These are phyloP conservation scores for Leishmania major DNA, from an alignment of 208 protist genomes.

Conservation along the genomic window DNA sequence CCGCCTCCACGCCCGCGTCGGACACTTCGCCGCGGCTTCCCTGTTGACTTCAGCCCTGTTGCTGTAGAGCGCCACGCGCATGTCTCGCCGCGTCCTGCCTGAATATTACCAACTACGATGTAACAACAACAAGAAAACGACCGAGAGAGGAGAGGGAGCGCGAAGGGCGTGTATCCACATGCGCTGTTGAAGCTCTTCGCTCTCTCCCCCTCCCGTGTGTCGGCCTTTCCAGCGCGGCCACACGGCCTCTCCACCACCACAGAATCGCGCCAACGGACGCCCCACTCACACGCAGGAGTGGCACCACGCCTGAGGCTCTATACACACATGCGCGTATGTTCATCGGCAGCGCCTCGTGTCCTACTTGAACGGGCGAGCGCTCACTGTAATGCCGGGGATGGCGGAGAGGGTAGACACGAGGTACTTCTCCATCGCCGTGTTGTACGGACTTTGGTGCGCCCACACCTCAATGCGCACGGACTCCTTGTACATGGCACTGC, in stretches of 20 bases:
- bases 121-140: not conserved
- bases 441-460: slow-evolving; percentile 44
- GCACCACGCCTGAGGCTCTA: not conserved
- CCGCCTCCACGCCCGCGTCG: not conserved
- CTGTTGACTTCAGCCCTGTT: not conserved
- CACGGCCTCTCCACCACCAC: not conserved
- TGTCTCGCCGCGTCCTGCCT: not conserved
- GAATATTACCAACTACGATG: not conserved
- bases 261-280: no score
- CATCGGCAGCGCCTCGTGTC: not conserved
- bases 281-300: no score
- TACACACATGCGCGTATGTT: not conserved
- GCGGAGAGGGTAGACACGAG: slow-evolving; percentile 49
- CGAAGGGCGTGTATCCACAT: not conserved
- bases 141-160: not conserved
- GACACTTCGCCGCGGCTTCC: not conserved
- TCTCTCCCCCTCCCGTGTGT: not conserved
- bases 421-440: slow-evolving; percentile 48
- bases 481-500: slow-evolving; percentile 56
- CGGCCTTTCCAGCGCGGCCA: not conserved
- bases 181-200: not conserved
- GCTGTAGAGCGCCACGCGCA: not conserved
- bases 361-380: slow-evolving; percentile 20
- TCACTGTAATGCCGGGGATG: slow-evolving; percentile 59
- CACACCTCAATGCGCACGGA: slow-evolving; percentile 74